Conservation (phyloP, 495 filamentous ascomycete species). For the Cairneyella variabilis region DNA sequence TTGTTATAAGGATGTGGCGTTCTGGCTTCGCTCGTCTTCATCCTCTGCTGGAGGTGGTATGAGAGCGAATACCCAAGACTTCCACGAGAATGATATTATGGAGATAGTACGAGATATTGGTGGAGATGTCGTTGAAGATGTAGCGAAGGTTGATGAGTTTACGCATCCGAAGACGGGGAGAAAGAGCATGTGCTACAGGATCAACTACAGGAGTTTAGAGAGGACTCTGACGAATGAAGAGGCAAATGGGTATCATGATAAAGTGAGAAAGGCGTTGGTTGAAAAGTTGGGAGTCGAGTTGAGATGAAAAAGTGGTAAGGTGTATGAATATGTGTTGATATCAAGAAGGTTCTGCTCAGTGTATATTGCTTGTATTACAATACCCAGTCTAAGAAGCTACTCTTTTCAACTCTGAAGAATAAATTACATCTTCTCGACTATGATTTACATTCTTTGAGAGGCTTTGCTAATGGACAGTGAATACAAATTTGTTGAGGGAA, state of each 20-base stretch:
- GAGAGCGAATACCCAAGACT: constrained; percentile 38
- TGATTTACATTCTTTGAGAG: neutral
- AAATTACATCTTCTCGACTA: neutral
- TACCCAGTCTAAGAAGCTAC: constrained; percentile 11
- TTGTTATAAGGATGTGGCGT: constrained; percentile 87
- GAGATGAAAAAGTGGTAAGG: constrained; percentile 41
- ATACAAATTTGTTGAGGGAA: too few relatives aligned
- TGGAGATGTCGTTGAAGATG: constrained; percentile 84
- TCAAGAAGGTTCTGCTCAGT: neutral
- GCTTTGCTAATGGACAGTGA: too few relatives aligned
- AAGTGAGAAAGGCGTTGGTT: constrained; percentile 58
- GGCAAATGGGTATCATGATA: constrained; percentile 69
- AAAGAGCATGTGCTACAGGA: constrained; percentile 84
- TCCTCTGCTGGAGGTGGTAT: constrained; percentile 49
- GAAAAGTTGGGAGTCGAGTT: constrained; percentile 75
- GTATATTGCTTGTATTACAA: constrained; percentile 3
- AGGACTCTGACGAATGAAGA: constrained; percentile 79
- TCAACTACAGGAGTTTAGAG: constrained; percentile 89
- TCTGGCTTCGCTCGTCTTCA: constrained; percentile 69
- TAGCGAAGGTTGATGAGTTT: constrained; percentile 76
- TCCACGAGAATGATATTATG: constrained; percentile 97
- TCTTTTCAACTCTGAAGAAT: neutral
- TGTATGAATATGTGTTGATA: neutral
- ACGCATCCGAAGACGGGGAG: constrained; percentile 80
- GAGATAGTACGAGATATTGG: constrained; percentile 79